These are phyloP conservation scores for Linaria vulgaris DNA, from an alignment of 257 asterid genomes.

Conservation along the genomic window DNA sequence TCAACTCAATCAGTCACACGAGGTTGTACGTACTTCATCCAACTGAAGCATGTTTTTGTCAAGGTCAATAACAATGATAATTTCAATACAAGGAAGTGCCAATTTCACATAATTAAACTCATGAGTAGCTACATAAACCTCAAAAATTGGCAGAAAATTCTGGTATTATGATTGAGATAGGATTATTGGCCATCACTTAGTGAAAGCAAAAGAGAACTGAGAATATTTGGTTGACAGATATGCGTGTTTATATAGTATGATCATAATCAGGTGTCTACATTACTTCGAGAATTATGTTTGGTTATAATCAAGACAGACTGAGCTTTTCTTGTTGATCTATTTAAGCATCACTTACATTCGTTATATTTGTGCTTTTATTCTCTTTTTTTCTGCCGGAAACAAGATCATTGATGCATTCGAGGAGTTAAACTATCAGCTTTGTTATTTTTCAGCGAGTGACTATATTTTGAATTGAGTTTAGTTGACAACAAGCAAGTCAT, in stretches of 20 bases:
- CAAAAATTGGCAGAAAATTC: neutral
- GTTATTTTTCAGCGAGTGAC: constrained; percentile 6
- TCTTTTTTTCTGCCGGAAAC: neutral
- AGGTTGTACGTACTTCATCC: neutral
- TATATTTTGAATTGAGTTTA: neutral
- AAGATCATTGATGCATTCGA: neutral
- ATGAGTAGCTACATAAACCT: neutral
- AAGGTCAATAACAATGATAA: too few species aligned
- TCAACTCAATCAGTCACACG: neutral
- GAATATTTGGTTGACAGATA: neutral
- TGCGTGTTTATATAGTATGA: neutral
- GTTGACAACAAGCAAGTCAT: too few species aligned
- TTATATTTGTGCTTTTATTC: constrained; percentile 4
- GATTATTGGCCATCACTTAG: neutral
- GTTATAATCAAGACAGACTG: neutral
- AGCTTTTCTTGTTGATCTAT: neutral
- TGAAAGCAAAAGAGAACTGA: neutral
- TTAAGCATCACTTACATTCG: neutral
- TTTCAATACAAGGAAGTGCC: too few species aligned
- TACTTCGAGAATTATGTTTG: neutral
- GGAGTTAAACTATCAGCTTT: constrained; percentile 8
- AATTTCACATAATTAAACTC: neutral
- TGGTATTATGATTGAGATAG: neutral
- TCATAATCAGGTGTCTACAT: neutral
- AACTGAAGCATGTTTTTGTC: neutral